Conservation (phyloP, 2,329 filamentous ascomycete species). For the Alternaria hordeiaustralica region DNA sequence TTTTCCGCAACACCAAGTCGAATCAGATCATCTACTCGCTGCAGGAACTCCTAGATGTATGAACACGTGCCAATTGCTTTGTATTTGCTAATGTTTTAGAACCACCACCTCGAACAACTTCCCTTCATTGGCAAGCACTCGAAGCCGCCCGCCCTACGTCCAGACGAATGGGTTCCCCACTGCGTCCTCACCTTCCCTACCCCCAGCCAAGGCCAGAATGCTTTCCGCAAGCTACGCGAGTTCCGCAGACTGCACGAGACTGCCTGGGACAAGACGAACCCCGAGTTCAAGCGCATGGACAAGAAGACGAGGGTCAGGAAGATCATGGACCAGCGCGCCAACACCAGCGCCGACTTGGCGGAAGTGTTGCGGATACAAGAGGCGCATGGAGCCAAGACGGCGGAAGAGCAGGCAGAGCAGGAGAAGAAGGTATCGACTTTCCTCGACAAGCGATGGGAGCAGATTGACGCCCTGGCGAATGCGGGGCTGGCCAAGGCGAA, state of each 20-base stretch:
- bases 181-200: conserved; percentile 64
- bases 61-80: too few species aligned
- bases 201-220: conserved; percentile 57
- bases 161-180: conserved; percentile 68
- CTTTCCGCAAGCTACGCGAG: conserved; percentile 51
- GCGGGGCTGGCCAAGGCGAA: conserved; percentile 19
- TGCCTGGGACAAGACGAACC: conserved; percentile 53
- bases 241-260: conserved; percentile 63
- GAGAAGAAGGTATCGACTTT: conserved; percentile 19
- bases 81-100: conserved; percentile 45
- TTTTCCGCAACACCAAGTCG: conserved; percentile 66
- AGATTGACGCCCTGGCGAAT: conserved; percentile 30
- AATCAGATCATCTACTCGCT: conserved; percentile 71
- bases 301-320: conserved; percentile 59
- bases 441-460: conserved; percentile 33
- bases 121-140: conserved; percentile 70
- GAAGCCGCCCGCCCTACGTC: conserved; percentile 63
- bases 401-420: conserved; percentile 21
- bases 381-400: conserved; percentile 35
- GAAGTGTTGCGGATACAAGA: conserved; percentile 61
- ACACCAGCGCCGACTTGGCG: conserved; percentile 65
- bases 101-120: conserved; percentile 63
- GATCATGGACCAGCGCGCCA: conserved; percentile 71
- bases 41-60: conserved; percentile 62
- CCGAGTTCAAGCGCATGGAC: conserved; percentile 52